Evolutionary conservation across 805 yeast genomes (phyloP).

Genomic region (Zygoascus bituminiphila): DNA sequence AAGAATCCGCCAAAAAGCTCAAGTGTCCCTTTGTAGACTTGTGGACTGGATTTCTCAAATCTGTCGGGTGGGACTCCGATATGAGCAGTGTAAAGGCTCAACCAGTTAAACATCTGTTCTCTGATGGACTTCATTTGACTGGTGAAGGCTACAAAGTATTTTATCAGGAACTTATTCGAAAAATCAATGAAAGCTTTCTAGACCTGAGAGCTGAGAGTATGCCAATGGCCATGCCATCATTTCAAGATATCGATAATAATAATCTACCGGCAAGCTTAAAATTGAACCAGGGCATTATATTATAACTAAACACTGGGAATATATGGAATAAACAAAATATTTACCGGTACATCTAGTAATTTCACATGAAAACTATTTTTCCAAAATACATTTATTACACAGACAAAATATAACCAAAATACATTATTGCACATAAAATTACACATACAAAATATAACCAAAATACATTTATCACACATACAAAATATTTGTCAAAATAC

Average conservation of each 20-base stretch:
- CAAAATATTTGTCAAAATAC: too few relatives aligned
- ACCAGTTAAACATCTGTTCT: constrained; percentile 23
- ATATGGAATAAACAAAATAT: too few relatives aligned
- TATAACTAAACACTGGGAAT: too few relatives aligned
- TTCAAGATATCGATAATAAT: constrained; percentile 2
- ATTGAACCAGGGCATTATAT: too few relatives aligned
- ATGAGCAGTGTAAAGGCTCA: constrained; percentile 11
- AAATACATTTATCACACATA: too few relatives aligned
- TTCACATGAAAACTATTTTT: too few relatives aligned
- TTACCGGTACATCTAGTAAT: too few relatives aligned
- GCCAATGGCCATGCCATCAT: not conserved
- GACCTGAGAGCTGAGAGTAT: constrained; percentile 26
- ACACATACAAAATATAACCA: too few relatives aligned
- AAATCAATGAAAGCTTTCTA: constrained; percentile 39
- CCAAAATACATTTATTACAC: too few relatives aligned
- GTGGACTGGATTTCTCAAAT: constrained; percentile 36
- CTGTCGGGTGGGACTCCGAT: constrained; percentile 35
- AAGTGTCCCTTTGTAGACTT: constrained; percentile 52
- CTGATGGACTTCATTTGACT: constrained; percentile 56
- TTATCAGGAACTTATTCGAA: constrained; percentile 35
- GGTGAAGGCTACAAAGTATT: constrained; percentile 45
- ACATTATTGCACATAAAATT: too few relatives aligned
- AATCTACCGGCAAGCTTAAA: not conserved
- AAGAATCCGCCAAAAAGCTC: constrained; percentile 35
- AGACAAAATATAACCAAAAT: too few relatives aligned